phyloP scores from a whole-genome alignment of 371 early-diverging fungal species.

The Ordospora pajunii region DNA sequence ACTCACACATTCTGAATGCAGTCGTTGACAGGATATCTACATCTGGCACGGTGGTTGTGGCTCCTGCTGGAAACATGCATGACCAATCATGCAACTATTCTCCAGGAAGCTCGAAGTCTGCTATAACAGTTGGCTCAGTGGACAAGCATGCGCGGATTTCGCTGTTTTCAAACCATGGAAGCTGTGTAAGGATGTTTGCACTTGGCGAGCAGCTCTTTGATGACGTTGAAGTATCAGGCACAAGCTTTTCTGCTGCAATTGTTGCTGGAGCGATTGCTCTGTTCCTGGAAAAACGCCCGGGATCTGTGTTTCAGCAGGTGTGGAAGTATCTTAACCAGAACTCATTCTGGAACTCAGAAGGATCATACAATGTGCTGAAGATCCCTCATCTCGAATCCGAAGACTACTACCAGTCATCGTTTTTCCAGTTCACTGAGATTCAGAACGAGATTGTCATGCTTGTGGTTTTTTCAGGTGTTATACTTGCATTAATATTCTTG shows the following conservation, averaged over 20 bases:
- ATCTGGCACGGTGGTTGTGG: slow-evolving; percentile 37
- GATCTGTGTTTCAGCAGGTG: slow-evolving; percentile 3
- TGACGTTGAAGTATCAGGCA: slow-evolving; percentile 3
- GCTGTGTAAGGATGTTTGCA: slow-evolving; percentile 40
- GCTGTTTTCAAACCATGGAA: slow-evolving; percentile 38
- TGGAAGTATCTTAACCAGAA: slow-evolving; percentile 35
- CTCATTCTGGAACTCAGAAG: slow-evolving; percentile 24
- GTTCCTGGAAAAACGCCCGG: slow-evolving; percentile 40
- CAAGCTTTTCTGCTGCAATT: slow-evolving; percentile 37
- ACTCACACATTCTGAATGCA: slow-evolving; percentile 41
- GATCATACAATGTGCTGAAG: background rate
- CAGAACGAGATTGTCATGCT: background rate
- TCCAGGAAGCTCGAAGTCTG: slow-evolving; percentile 50
- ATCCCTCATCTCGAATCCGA: background rate
- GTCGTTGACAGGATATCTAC: slow-evolving; percentile 30
- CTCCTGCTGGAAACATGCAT: slow-evolving; percentile 53
- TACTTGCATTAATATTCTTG: background rate
- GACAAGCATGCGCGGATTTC: slow-evolving; percentile 34
- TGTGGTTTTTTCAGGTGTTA: background rate
- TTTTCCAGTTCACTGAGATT: background rate
- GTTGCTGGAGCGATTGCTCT: slow-evolving; percentile 35
- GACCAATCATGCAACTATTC: slow-evolving; percentile 52
- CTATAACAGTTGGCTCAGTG: slow-evolving; percentile 51
- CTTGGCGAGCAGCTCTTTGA: slow-evolving; percentile 37
- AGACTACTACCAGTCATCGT: background rate